These are phyloP conservation scores for Nitzschia sp. DNA, from an alignment of 108 stramenopile species.

Conservation along the genomic window DNA sequence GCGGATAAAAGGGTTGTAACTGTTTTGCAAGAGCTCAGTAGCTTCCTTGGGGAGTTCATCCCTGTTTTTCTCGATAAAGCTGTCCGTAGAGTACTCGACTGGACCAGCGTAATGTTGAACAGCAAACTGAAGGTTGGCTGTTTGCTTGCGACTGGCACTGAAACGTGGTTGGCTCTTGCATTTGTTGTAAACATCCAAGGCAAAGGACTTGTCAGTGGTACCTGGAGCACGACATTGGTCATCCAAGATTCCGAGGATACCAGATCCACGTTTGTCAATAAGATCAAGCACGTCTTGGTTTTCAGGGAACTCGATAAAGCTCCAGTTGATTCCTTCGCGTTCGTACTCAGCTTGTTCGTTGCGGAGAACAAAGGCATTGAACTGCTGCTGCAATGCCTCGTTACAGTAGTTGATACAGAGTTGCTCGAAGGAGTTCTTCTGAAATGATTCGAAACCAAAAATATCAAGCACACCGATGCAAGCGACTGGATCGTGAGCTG, in stretches of 20 bases:
- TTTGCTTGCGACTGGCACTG: constrained; percentile 58
- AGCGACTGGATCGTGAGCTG: constrained; percentile 37
- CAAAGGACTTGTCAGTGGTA: constrained; percentile 70
- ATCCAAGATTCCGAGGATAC: constrained; percentile 79
- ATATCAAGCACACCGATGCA: constrained; percentile 95
- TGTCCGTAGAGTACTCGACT: constrained; percentile 82
- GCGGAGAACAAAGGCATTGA: constrained; percentile 83
- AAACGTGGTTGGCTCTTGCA: constrained; percentile 59
- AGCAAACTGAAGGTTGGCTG: constrained; percentile 60
- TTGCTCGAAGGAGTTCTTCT: constrained; percentile 89
- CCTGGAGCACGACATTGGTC: constrained; percentile 77
- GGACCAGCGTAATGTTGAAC: constrained; percentile 85
- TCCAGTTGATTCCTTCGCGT: constrained; percentile 79
- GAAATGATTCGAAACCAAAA: constrained; percentile 96
- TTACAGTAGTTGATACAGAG: constrained; percentile 97
- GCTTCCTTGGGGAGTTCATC: constrained; percentile 88
- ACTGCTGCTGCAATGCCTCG: constrained; percentile 90
- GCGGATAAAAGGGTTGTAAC: constrained; percentile 45
- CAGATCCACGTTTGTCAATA: constrained; percentile 77
- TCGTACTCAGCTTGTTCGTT: constrained; percentile 88
- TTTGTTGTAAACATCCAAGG: constrained; percentile 55
- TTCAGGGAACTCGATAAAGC: constrained; percentile 90
- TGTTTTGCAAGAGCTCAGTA: constrained; percentile 58
- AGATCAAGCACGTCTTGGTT: constrained; percentile 96
- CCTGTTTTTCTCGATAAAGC: constrained; percentile 90